Base-by-base conservation (phyloP, 2,329 filamentous ascomycete genomes). In the Scedosporium apiospermum region DNA sequence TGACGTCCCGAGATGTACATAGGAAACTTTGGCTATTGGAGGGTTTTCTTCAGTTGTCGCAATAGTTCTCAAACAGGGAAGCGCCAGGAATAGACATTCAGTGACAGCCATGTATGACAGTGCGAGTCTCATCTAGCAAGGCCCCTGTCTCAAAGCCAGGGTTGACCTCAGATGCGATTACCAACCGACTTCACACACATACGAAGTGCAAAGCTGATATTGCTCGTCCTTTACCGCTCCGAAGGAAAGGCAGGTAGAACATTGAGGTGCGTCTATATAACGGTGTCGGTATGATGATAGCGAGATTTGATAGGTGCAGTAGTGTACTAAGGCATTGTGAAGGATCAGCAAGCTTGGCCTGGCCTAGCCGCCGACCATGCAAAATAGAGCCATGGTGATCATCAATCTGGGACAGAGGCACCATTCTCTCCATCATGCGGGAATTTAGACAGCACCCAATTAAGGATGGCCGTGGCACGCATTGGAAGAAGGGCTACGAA, bases 381-480 rank as follows among this genome's bases (percentile, higher is more conserved):
- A 55, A 58, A 34, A 27, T 16, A n/a, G 26, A 34, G 26, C 26
- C 30, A 34, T 14, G 55, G 27, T 41, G 55, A 58, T 58, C 27
- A 41, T 58, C 55, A 58, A 58, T 58, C 55, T 58, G 55, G 30
- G 26, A 58, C 55, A 58, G 55, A 58, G 27, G 10, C 14, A 27
- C 55, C 18, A 34, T 58, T 38, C 27, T 23, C 27, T 38, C 55
- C 26, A 34, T 58, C 27, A 58, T 58, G 55, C 55, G 30, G 55
- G 49, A 21, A 53, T 53, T 53, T 53, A 26, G 30, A 34, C 7
- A 34, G 30, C 7, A 34, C 30, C 30, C 30, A 34, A 34, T 34
- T 7, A 34, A 34, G 30, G 30, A 9, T 6, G 30, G 30, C 27
- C 27, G 27, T 30, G 7, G 9, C 30, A 34, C 6, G 7, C 30